A percentile compares a stretch with the other conserved stretches of the same genome.
These are phyloP conservation scores for Cryptococcus floricola DNA, from an alignment of 1,284 basidiomycete genomes.

Conservation along the genomic window DNA sequence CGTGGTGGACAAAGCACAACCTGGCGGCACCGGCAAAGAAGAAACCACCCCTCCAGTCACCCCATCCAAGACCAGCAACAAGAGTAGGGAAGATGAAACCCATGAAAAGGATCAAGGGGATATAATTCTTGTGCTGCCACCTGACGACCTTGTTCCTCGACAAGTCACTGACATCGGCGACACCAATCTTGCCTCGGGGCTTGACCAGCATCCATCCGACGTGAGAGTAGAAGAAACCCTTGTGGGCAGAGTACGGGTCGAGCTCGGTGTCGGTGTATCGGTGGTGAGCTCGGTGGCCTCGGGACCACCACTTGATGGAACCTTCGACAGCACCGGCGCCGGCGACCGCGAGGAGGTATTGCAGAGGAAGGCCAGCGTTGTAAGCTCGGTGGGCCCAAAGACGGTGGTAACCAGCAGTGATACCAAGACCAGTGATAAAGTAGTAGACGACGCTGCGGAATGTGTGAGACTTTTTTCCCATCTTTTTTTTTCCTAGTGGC, in stretches of 20 bases:
- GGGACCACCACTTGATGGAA: slow-evolving; percentile 92
- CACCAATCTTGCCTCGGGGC: slow-evolving; percentile 79
- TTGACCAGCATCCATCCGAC: slow-evolving; percentile 92
- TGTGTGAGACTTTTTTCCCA: background rate
- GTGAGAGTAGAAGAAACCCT: slow-evolving; percentile 70
- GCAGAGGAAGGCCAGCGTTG: slow-evolving; percentile 75
- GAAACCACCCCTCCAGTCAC: slow-evolving; percentile 77
- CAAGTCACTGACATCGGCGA: slow-evolving; percentile 82
- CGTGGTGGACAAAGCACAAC: slow-evolving; percentile 83
- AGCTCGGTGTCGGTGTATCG: slow-evolving; percentile 93
- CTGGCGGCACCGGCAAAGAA: slow-evolving; percentile 80
- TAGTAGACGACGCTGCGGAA: slow-evolving; percentile 63
- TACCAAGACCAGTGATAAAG: slow-evolving; percentile 74
- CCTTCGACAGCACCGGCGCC: slow-evolving; percentile 86
- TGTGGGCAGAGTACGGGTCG: slow-evolving; percentile 87
- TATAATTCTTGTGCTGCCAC: slow-evolving; percentile 81
- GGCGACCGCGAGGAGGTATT: slow-evolving; percentile 70
- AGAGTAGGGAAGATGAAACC: slow-evolving; percentile 70
- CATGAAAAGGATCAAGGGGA: slow-evolving; percentile 67
- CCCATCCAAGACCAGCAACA: slow-evolving; percentile 76
- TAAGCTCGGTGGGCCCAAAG: slow-evolving; percentile 89
- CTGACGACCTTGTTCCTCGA: slow-evolving; percentile 69
- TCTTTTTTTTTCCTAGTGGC: no score
- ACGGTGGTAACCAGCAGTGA: slow-evolving; percentile 75
- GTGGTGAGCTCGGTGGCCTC: slow-evolving; percentile 89